Evolutionary conservation across 164 flowering plant species (phyloP).

Genomic region (Buxus sempervirens): DNA sequence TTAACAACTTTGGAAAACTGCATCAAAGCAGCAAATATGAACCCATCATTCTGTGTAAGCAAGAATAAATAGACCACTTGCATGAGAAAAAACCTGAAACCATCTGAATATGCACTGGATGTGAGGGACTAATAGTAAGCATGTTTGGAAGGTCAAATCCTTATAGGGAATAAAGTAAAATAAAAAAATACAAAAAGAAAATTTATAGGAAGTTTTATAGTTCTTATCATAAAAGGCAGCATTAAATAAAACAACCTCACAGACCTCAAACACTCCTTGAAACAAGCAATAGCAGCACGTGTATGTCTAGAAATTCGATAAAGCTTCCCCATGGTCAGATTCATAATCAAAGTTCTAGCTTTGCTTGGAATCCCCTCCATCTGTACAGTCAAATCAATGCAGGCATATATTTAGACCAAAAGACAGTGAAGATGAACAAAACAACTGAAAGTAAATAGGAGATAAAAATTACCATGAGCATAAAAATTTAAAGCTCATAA

Average conservation of each 20-base stretch:
- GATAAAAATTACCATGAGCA: background rate
- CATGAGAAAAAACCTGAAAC: background rate
- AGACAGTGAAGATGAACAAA: background rate
- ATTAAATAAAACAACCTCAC: slow-evolving; percentile 11
- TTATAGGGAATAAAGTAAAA: background rate
- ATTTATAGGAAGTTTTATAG: background rate
- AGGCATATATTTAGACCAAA: background rate
- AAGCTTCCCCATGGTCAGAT: slow-evolving; percentile 82
- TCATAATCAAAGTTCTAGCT: slow-evolving; percentile 81
- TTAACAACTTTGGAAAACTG: too few relatives aligned
- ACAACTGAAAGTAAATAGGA: background rate
- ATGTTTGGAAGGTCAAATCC: background rate
- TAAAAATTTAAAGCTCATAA: background rate
- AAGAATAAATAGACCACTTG: background rate
- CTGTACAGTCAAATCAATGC: slow-evolving; percentile 33
- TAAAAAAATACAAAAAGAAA: background rate
- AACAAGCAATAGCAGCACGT: slow-evolving; percentile 75
- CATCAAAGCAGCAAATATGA: too few relatives aligned
- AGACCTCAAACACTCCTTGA: slow-evolving; percentile 89
- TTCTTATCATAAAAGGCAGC: background rate
- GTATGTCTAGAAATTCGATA: slow-evolving; percentile 65
- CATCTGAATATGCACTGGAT: background rate
- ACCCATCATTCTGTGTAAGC: too few relatives aligned
- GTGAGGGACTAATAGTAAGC: background rate
- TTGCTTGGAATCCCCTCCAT: slow-evolving; percentile 93